Conservation (phyloP, 2,329 filamentous ascomycete species). For the Incumbomyces delicatus region DNA sequence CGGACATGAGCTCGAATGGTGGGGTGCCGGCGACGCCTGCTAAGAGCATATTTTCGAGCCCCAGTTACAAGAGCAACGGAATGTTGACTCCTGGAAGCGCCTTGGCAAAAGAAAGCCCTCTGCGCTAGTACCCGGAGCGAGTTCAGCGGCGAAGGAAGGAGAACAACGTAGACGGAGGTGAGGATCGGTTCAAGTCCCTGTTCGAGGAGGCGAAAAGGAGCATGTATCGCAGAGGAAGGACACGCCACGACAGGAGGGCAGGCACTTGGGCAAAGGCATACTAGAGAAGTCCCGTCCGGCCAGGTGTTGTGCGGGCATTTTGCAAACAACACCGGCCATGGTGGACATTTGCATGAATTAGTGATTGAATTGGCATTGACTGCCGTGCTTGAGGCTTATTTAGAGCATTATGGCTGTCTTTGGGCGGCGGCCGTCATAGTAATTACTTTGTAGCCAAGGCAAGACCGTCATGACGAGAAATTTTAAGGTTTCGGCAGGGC, state of each 20-base stretch:
- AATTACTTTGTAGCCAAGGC: too few species aligned
- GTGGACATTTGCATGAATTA: too few species aligned
- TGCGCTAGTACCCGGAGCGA: constrained; percentile 9
- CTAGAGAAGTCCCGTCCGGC: too few species aligned
- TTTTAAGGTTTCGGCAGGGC: too few species aligned
- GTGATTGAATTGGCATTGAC: too few species aligned
- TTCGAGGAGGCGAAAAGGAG: background rate
- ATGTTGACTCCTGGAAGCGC: constrained; percentile 18
- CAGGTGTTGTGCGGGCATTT: too few species aligned
- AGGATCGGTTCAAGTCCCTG: background rate
- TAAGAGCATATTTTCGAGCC: constrained; percentile 1
- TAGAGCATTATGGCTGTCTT: too few species aligned
- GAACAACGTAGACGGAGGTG: background rate
- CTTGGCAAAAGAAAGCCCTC: constrained; percentile 18
- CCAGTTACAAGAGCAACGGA: constrained; percentile 9
- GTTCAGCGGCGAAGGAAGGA: background rate
- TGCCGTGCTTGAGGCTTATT: too few species aligned
- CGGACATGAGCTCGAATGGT: constrained; percentile 14
- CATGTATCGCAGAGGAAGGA: background rate
- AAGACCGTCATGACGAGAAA: too few species aligned
- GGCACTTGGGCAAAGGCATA: too few species aligned
- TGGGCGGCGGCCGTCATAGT: too few species aligned
- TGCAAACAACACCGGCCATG: too few species aligned
- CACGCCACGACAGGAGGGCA: background rate
- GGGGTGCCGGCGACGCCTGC: constrained; percentile 4